Conservation (phyloP, 306 rosid genomes). For the Prunus mume region DNA sequence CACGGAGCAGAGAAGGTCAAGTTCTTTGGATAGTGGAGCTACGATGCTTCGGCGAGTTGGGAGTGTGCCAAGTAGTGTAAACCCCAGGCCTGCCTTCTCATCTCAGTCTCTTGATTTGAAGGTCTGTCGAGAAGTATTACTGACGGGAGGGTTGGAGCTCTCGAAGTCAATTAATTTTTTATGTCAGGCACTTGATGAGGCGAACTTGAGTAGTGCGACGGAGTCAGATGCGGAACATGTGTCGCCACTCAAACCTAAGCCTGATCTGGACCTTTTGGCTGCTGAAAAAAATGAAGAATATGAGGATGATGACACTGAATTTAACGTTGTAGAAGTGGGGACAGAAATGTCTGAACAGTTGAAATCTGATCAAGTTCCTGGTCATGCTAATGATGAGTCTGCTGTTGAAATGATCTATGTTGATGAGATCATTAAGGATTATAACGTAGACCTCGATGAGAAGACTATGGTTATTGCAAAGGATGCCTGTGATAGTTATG, state of each 20-base stretch:
- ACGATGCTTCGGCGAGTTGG: constrained; percentile 20
- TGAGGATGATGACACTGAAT: constrained; percentile 40
- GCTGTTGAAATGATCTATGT: constrained; percentile 40
- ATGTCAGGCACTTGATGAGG: constrained; percentile 61
- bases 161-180: constrained; percentile 57
- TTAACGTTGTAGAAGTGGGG: constrained; percentile 55
- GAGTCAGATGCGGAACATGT: constrained; percentile 29
- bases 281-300: constrained; percentile 40
- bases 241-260: constrained; percentile 26
- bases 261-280: constrained; percentile 27
- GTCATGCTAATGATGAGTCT: constrained; percentile 33
- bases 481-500: constrained; percentile 24
- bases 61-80: constrained; percentile 21
- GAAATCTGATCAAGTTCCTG: constrained; percentile 31
- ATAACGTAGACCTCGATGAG: constrained; percentile 29
- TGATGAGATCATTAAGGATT: constrained; percentile 46
- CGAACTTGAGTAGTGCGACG: constrained; percentile 27
- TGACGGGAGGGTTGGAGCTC: constrained; percentile 47
- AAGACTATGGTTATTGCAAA: constrained; percentile 23
- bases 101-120: constrained; percentile 39
- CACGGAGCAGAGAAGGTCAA: constrained; percentile 27
- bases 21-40: constrained; percentile 24
- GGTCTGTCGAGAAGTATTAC: constrained; percentile 37
- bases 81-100: constrained; percentile 27
- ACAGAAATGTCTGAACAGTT: constrained; percentile 48